These are phyloP conservation scores for Leishmania tarentolae DNA, from an alignment of 208 protist genomes.

Conservation along the genomic window DNA sequence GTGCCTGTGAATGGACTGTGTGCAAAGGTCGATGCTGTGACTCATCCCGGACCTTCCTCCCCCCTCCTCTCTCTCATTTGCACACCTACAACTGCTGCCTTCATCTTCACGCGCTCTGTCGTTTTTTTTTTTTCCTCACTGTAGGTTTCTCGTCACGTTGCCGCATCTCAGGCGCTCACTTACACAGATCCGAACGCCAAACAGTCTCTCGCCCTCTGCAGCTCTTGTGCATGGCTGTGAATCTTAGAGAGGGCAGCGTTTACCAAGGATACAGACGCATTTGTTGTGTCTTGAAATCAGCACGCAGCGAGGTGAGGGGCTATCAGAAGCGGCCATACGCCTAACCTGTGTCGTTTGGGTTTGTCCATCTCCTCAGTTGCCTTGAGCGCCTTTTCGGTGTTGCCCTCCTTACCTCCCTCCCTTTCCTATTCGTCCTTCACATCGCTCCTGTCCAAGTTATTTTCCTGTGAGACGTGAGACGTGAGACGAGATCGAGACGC, in stretches of 20 bases:
- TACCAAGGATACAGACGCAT: background rate
- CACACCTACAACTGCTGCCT: background rate
- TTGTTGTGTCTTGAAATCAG: background rate
- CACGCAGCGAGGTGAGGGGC: background rate
- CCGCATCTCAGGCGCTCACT: background rate
- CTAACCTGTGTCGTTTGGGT: background rate
- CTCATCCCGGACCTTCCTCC: background rate
- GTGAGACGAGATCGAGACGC: background rate
- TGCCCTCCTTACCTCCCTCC: background rate
- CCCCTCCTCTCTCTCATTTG: background rate
- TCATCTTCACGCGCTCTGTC: background rate
- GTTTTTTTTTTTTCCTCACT: background rate
- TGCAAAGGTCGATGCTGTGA: background rate
- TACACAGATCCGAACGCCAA: background rate
- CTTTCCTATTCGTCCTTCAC: background rate
- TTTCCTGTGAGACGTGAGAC: background rate
- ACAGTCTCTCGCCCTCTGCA: background rate
- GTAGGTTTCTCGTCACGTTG: background rate
- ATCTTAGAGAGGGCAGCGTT: background rate
- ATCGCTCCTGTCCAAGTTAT: background rate
- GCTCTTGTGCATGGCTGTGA: background rate
- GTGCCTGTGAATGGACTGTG: background rate
- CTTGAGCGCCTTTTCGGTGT: background rate
- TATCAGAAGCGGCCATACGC: background rate
- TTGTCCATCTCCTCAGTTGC: background rate